Evolutionary conservation across 75 land plant genomes (phyloP).

Genomic region (Sequoia sempervirens): DNA sequence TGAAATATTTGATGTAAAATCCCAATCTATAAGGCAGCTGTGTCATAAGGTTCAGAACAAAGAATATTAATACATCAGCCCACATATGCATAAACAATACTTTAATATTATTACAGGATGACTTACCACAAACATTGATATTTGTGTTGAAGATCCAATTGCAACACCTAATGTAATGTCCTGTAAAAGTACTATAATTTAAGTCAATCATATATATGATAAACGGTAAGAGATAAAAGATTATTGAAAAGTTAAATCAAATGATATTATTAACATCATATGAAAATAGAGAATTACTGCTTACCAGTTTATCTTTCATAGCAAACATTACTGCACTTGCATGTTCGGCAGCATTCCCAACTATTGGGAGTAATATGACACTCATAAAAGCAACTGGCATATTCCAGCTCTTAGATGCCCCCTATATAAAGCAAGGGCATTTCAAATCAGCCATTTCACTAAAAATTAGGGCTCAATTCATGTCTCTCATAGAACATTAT

Average conservation of each 20-base stretch:
- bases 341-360: slow-evolving; percentile 99
- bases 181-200: slow-evolving; percentile 27
- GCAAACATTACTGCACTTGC: slow-evolving; percentile 99
- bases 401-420: slow-evolving; percentile 76
- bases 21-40: neutral
- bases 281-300: neutral
- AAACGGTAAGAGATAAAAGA: neutral
- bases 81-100: neutral
- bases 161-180: slow-evolving; percentile 96
- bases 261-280: neutral
- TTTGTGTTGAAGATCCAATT: slow-evolving; percentile 98
- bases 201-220: neutral
- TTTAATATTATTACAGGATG: neutral
- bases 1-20: neutral
- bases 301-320: slow-evolving; percentile 92
- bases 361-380: slow-evolving; percentile 92
- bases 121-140: slow-evolving; percentile 97
- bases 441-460: slow-evolving; percentile 1
- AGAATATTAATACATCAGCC: neutral
- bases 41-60: neutral
- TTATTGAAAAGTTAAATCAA: neutral
- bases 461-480: neutral
- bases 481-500: neutral
- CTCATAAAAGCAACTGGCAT: slow-evolving; percentile 89
- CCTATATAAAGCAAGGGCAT: slow-evolving; percentile 39